A percentile compares a stretch with the other conserved stretches of the same genome.
These are phyloP conservation scores for Sugiyamaella neomexicana DNA, from an alignment of 1,139 yeast genomes.

Conservation along the genomic window DNA sequence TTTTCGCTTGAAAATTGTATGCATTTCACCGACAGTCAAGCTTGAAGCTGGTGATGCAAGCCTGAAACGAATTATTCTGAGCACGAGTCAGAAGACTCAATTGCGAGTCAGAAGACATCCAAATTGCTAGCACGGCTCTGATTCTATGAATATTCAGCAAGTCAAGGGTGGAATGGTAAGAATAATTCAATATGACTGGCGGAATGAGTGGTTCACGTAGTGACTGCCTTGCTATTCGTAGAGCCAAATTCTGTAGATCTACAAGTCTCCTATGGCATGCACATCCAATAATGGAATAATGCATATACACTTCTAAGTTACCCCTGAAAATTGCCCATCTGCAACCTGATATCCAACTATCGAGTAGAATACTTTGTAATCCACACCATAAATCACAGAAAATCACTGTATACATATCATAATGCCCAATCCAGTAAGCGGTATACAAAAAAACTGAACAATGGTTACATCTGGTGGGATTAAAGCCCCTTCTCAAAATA, in stretches of 20 bases:
- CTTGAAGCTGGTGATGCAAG: background rate
- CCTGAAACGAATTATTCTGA: background rate
- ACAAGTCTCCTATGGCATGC: background rate
- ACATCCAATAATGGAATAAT: too few relatives aligned
- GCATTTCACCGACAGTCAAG: background rate
- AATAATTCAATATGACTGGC: too few relatives aligned
- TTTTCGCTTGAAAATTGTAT: too few relatives aligned
- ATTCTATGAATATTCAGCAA: too few relatives aligned
- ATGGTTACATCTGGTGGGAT: background rate
- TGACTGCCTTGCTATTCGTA: too few relatives aligned
- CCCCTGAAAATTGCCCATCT: background rate
- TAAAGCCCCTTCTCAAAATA: background rate
- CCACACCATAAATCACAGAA: background rate
- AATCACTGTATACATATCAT: constrained; percentile 5
- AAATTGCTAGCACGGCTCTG: too few relatives aligned
- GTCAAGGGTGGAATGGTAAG: too few relatives aligned
- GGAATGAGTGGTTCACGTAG: too few relatives aligned
- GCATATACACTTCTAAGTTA: background rate
- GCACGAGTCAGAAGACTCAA: too few relatives aligned
- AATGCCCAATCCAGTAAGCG: constrained; percentile 9
- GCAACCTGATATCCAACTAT: background rate
- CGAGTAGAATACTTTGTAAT: background rate
- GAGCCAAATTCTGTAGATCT: too few relatives aligned
- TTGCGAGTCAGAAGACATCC: too few relatives aligned
- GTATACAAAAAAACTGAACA: constrained; percentile 11